Evolutionary conservation across 768 basidiomycete genomes (phyloP), one percentile per base, ranked within the genome.

Genomic region (Podaxis mareebaensis): DNA sequence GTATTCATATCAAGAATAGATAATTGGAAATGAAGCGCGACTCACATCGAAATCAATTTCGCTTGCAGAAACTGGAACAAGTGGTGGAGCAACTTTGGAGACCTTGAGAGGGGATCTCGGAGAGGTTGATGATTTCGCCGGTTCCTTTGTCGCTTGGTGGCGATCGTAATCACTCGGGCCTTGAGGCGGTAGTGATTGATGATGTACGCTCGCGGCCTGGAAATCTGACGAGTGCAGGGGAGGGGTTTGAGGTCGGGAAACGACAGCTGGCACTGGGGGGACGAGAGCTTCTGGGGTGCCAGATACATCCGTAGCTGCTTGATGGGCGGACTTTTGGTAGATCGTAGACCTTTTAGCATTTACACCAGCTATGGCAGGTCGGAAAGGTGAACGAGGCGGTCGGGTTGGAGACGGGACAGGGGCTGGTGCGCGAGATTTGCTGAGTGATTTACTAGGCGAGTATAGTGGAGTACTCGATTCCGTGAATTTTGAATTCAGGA

Each of bases 31-130:
- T 30, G 24, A 24, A 33, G 33, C 33, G 8, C 33, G 10, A 58
- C 68, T 63, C 52, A 73, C 71, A 17, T 69, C 62, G 3, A 70
- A 48, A 53, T 70, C 66, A 12, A 72, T 64, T 13, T 73, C 67
- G 15, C 64, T 58, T 5, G 44, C 38, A 1, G 39, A 42, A 12
- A 69, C 68, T 10, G 71, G 67, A 48, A 69, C 65, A 44, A 71
- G 60, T 33, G 71, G 69, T 52, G 73, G 68, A 22, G 46, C 55
- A 36, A 65, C 69, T 46, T 61, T 69, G 10, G 68, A 58, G 1
- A 70, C 70, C 22, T 58, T 69, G 60, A 71, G 49, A 13, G 69
- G 57, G 24, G 63, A 38, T 33, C 33, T 59, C 3, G 46, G 48
- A 26, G 54, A 13, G 15, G n/a, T n/a, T 11, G 61, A 17, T 13